phyloP scores from a whole-genome alignment of 176 grass and related monocot genomes.

The Hyparrhenia diplandra region DNA sequence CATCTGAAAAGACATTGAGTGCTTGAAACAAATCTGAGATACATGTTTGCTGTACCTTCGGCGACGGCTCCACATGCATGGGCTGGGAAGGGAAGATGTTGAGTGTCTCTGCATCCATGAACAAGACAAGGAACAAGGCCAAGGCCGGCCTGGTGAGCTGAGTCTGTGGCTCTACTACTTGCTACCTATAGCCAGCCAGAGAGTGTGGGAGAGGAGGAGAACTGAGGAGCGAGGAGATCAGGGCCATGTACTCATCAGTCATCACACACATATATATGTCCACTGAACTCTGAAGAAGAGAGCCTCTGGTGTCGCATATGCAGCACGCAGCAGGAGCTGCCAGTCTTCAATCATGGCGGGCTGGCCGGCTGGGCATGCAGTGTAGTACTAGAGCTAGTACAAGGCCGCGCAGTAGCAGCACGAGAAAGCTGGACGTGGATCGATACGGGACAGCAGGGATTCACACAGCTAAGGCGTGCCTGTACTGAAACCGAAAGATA shows the following conservation, averaged over 20 bases:
- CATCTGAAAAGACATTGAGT: slow-evolving; percentile 11
- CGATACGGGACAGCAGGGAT: slow-evolving; percentile 4
- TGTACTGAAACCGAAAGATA: slow-evolving; percentile 26
- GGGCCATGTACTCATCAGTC: neutral
- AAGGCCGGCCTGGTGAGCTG: neutral
- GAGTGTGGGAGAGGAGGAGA: neutral
- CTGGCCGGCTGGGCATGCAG: too few species aligned
- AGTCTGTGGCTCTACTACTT: neutral
- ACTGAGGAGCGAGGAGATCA: too few species aligned
- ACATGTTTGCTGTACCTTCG: slow-evolving; percentile 41
- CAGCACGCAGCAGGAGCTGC: slow-evolving; percentile 17
- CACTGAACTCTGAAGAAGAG: slow-evolving; percentile 3
- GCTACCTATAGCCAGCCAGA: neutral
- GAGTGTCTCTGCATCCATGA: slow-evolving; percentile 95
- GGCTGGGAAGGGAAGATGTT: slow-evolving; percentile 99
- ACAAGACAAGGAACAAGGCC: slow-evolving; percentile 36
- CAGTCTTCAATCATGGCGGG: slow-evolving; percentile 33
- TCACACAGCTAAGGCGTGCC: slow-evolving; percentile 33
- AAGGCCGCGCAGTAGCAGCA: slow-evolving; percentile 14
- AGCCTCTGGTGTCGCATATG: neutral
- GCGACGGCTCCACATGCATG: slow-evolving; percentile 73
- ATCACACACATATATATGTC: neutral
- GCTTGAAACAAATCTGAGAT: slow-evolving; percentile 6
- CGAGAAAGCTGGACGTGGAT: slow-evolving; percentile 49
- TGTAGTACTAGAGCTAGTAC: neutral